These are phyloP conservation scores for Tricladium varicosporioides DNA, from an alignment of 2,329 filamentous ascomycete genomes.

Conservation along the genomic window DNA sequence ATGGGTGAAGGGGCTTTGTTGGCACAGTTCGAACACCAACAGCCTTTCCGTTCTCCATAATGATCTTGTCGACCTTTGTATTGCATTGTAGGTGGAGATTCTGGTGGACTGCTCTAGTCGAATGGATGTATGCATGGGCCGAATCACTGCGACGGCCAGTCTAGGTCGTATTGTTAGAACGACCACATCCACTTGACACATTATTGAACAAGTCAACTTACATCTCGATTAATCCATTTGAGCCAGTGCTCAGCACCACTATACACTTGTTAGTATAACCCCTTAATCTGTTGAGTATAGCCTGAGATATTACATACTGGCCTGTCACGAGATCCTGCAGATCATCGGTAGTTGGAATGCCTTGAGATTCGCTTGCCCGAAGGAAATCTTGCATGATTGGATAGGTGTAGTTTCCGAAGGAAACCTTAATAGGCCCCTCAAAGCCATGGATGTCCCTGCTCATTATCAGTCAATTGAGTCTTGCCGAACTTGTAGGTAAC, in stretches of 20 bases:
- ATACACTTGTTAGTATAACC: not conserved
- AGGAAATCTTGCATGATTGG: slow-evolving; percentile 82
- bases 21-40: slow-evolving; percentile 69
- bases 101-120: slow-evolving; percentile 62
- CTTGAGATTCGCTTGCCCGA: slow-evolving; percentile 68
- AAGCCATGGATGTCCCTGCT: slow-evolving; percentile 67
- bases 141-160: slow-evolving; percentile 73
- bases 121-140: slow-evolving; percentile 76
- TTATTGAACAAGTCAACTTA: slow-evolving; percentile 27
- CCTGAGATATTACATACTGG: slow-evolving; percentile 33
- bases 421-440: slow-evolving; percentile 67
- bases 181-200: too few species aligned
- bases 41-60: slow-evolving; percentile 59
- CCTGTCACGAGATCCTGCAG: slow-evolving; percentile 68
- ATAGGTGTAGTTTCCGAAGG: slow-evolving; percentile 65
- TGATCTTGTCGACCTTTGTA: slow-evolving; percentile 53
- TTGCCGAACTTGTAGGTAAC: not conserved
- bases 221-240: slow-evolving; percentile 77
- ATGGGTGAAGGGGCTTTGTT: slow-evolving; percentile 65
- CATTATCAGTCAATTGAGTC: slow-evolving; percentile 3
- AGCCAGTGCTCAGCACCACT: slow-evolving; percentile 76
- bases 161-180: slow-evolving; percentile 29
- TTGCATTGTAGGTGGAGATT: slow-evolving; percentile 60
- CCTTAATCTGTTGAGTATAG: not conserved
- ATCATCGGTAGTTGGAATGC: slow-evolving; percentile 73